phyloP scores from a whole-genome alignment of 164 flowering plant species.

The Umbellularia californica region DNA sequence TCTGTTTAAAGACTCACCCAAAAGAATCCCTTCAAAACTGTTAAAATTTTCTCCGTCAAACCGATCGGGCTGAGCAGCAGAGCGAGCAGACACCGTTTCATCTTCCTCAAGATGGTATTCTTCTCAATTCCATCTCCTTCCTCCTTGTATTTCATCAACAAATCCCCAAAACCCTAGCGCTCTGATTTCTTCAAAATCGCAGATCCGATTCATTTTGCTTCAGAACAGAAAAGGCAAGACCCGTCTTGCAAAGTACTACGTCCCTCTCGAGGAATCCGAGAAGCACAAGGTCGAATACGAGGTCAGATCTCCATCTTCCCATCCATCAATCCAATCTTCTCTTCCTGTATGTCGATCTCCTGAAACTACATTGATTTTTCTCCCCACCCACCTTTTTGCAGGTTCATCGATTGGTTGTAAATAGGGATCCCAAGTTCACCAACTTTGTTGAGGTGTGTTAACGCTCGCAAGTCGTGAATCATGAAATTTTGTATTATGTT shows the following conservation, averaged over 20 bases:
- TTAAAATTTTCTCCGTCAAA: no score
- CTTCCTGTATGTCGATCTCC: neutral
- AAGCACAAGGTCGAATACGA: conserved; percentile 98
- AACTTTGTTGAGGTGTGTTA: conserved; percentile 85
- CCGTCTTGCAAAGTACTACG: conserved; percentile 91
- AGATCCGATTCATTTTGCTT: conserved; percentile 90
- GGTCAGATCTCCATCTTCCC: conserved; percentile 33
- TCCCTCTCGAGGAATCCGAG: conserved; percentile 97
- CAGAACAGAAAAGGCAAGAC: conserved; percentile 99
- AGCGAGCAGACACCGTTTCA: no score
- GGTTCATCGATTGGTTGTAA: conserved; percentile 99
- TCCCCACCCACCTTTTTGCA: conserved; percentile 14
- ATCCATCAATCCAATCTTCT: neutral
- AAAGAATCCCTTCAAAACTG: no score
- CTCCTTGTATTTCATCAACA: no score
- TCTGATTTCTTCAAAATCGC: conserved; percentile 16
- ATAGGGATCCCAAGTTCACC: conserved; percentile 94
- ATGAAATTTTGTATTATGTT: no score
- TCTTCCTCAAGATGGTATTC: no score
- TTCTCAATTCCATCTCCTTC: no score
- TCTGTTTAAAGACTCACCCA: no score
- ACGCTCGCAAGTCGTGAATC: neutral
- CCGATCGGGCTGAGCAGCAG: no score
- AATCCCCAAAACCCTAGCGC: no score
- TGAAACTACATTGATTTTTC: neutral